Base-by-base conservation (phyloP, 768 basidiomycete species). In the Hypholoma fasciculare region DNA sequence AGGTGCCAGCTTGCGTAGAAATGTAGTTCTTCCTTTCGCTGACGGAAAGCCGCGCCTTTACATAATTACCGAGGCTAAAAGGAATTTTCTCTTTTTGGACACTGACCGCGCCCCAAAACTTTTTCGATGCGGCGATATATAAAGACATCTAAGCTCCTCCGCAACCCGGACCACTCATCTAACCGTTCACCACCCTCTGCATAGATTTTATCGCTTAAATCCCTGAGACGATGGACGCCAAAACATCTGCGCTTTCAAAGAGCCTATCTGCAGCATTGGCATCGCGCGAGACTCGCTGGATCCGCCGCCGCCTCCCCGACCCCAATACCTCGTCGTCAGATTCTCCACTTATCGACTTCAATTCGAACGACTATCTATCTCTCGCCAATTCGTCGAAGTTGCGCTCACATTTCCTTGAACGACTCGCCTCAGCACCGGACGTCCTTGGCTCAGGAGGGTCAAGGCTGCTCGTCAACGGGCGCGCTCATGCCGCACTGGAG, bases 321-420 rank as follows among this genome's bases (percentile, higher is more conserved):
- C 80, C 81, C 0, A 70, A 71, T 43, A 71, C 80, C 17, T 69
- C 80, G 36, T 70, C 74, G 6, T 70, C 75, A 13, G 59, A 46
- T 39, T 63, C 67, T 0, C 65, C 67, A 54, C 61, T 78, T 20
- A 73, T 81, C 53, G 91, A 94, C 67, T 93, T 94, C 71, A 89
- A 82, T n/a, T 90, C 93, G 2, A 97, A 96, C 71, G 94, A 97
- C 72, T 97, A 96, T 72, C 88, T 97, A 53, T 94, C 93, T 0
- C 80, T 97, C 23, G 77, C 94, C 1, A 70, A 76, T 17, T 91
- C 87, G 2, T 64, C 78, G 1, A 60, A 63, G 17, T 78, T 95
- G 12, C 87, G 88, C 27, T 53, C 69, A 0, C 75, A 72, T 8
- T 89, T 94, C 66, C 78, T 96, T 36, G 34, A 64, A 2, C 80